Evolutionary conservation across 2,329 filamentous ascomycete species (phyloP), one percentile per base, ranked within the genome.

Genomic region (Claviceps sp.): DNA sequence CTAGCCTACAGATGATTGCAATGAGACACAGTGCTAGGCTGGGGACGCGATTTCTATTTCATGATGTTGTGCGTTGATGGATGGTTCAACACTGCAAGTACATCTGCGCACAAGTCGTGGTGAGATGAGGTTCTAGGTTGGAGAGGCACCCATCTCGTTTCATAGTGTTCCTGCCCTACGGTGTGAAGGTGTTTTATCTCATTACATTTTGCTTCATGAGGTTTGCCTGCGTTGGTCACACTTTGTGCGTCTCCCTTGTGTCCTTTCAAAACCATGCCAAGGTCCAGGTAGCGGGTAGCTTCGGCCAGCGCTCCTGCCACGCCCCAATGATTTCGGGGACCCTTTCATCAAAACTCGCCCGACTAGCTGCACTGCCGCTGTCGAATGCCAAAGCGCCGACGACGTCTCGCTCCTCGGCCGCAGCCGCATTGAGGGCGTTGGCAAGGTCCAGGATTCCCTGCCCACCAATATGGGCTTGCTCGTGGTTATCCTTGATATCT

Each of bases 401-500:
- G 9, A 74, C 69, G 40, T 83, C 79, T 52, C 88, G 76, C 68
- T 96, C 91, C 64, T 90, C 82, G 29, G 69, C 74, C 0, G 93
- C 93, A 0, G 82, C 86, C 17, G 80, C 78, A 63, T 97, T 97
- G 54, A 98, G 71, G 36, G 81, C 82, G 62, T 91, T 80, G 1
- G 93, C 93, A 38, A 98, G 75, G 62, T 98, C 93, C 39, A 97
- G 75, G 53, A 98, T 98, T 45, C 88, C 93, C 58, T 85, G 82
- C 1, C 93, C 93, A 9, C 93, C 93, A 2, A 96, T 79, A 22
- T 91, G 76, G 0, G 93, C 93, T 68, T 98, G 93, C 66, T 98
- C 91, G 63, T 97, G 93, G 63, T 97, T 98, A 69, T 98, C 93
- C 67, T 86, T 91, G 63, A 98, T 98, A 65, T 98, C 93, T 51